phyloP scores from a whole-genome alignment of 495 filamentous ascomycete genomes.

The Chaetomium cochliodes region DNA sequence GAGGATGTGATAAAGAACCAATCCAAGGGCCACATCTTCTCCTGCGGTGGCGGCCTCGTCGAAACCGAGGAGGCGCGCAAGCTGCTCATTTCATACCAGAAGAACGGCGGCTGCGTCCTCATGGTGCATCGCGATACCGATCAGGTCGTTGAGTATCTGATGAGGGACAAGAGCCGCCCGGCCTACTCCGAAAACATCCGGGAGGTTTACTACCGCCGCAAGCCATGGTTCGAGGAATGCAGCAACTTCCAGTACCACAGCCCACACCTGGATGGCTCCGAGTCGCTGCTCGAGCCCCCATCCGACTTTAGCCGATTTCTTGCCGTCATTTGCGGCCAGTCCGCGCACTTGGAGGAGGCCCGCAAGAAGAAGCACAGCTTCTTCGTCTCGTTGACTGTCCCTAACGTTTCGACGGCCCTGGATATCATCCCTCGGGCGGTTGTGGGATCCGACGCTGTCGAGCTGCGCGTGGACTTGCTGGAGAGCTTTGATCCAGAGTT shows the following conservation, averaged over 20 bases:
- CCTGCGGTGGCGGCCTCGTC: slow-evolving; percentile 90
- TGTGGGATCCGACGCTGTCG: slow-evolving; percentile 88
- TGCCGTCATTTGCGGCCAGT: slow-evolving; percentile 66
- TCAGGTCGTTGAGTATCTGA: slow-evolving; percentile 84
- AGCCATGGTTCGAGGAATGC: slow-evolving; percentile 88
- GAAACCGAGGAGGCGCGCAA: slow-evolving; percentile 82
- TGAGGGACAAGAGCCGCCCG: slow-evolving; percentile 84
- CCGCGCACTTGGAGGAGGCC: slow-evolving; percentile 61
- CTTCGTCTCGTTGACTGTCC: slow-evolving; percentile 88
- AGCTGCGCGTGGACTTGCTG: slow-evolving; percentile 89
- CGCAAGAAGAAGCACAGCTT: slow-evolving; percentile 75
- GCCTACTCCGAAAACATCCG: slow-evolving; percentile 94
- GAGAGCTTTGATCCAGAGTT: slow-evolving; percentile 74
- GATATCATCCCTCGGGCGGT: slow-evolving; percentile 68
- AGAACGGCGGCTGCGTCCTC: slow-evolving; percentile 81
- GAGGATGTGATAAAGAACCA: slow-evolving; percentile 69
- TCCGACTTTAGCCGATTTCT: slow-evolving; percentile 82
- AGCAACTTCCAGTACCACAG: slow-evolving; percentile 95
- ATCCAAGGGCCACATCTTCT: slow-evolving; percentile 76
- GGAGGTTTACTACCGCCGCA: slow-evolving; percentile 86
- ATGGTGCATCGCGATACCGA: slow-evolving; percentile 85
- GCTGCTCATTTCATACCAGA: slow-evolving; percentile 69
- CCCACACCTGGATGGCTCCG: slow-evolving; percentile 60
- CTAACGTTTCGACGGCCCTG: slow-evolving; percentile 62
- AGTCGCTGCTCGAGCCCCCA: slow-evolving; percentile 58